These are phyloP conservation scores for Macrocybe gigantea DNA, from an alignment of 768 basidiomycete genomes.

Conservation along the genomic window DNA sequence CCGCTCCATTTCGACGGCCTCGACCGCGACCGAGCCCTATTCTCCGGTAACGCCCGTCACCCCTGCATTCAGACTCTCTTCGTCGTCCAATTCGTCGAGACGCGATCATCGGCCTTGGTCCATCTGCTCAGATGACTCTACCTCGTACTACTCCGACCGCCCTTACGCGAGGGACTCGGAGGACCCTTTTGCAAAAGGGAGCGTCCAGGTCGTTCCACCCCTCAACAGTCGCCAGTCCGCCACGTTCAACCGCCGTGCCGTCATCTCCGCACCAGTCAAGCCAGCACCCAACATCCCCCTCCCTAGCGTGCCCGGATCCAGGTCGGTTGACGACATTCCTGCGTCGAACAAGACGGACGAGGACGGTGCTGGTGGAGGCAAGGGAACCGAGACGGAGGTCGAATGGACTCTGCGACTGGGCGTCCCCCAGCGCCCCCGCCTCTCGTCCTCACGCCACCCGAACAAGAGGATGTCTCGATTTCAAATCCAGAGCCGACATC, in stretches of 20 bases:
- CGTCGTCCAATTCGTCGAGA: not conserved
- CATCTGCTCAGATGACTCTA: constrained; percentile 12
- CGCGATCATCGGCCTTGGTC: constrained; percentile 6
- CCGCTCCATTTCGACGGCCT: not conserved
- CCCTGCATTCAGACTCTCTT: not conserved
- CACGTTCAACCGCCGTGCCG: not conserved
- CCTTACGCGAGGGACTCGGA: constrained; percentile 8
- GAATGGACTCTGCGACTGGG: constrained; percentile 1
- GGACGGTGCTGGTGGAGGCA: no score
- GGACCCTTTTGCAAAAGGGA: constrained; percentile 21
- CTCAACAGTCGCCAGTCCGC: constrained; percentile 1
- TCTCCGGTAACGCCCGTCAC: constrained; percentile 1
- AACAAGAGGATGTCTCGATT: no score
- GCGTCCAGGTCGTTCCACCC: constrained; percentile 14
- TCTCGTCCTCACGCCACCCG: not conserved
- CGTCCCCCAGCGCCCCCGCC: not conserved
- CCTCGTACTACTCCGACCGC: constrained; percentile 5
- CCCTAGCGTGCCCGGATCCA: not conserved
- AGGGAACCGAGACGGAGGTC: not conserved
- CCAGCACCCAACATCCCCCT: constrained; percentile 6
- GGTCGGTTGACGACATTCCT: not conserved
- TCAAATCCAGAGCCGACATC: no score
- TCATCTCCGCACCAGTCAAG: constrained; percentile 1
- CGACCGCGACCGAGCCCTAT: not conserved
- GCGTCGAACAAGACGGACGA: not conserved